These are phyloP conservation scores for Lentinula boryana DNA, from an alignment of 768 basidiomycete genomes.

Conservation along the genomic window DNA sequence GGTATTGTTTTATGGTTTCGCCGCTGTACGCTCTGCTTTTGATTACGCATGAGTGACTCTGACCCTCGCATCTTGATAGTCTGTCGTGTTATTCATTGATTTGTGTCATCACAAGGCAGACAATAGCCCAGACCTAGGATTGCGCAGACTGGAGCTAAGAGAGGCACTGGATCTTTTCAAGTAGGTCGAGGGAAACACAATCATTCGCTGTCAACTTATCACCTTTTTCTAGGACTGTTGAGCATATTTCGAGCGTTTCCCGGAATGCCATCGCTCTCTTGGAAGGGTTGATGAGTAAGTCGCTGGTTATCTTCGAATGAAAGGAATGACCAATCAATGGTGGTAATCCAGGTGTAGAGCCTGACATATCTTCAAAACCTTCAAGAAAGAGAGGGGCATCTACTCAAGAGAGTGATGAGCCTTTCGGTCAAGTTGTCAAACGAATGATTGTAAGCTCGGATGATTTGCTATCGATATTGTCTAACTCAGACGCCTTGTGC, in stretches of 20 bases:
- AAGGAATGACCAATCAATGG: background rate
- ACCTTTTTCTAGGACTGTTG: constrained; percentile 4
- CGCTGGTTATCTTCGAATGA: background rate
- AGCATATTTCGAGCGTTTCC: constrained; percentile 15
- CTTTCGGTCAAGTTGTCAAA: constrained; percentile 19
- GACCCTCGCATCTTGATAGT: constrained; percentile 7
- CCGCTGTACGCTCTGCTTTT: constrained; percentile 13
- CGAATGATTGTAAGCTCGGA: constrained; percentile 16
- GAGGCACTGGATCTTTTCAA: constrained; percentile 18
- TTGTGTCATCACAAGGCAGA: constrained; percentile 16
- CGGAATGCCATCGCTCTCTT: constrained; percentile 18
- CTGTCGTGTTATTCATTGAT: constrained; percentile 21
- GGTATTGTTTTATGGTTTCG: constrained; percentile 18
- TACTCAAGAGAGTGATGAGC: constrained; percentile 12
- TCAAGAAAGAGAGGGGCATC: constrained; percentile 11
- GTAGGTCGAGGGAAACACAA: constrained; percentile 2
- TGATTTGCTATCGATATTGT: background rate
- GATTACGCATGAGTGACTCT: background rate
- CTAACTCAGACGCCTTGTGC: no score
- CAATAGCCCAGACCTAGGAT: constrained; percentile 10
- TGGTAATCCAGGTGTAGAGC: constrained; percentile 1
- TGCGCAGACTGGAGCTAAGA: constrained; percentile 14
- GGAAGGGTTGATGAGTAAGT: constrained; percentile 18
- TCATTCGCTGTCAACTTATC: background rate
- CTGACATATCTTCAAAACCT: constrained; percentile 11